These are phyloP conservation scores for Gnaphalium uliginosum DNA, from an alignment of 129 eudicot genomes.

Conservation along the genomic window DNA sequence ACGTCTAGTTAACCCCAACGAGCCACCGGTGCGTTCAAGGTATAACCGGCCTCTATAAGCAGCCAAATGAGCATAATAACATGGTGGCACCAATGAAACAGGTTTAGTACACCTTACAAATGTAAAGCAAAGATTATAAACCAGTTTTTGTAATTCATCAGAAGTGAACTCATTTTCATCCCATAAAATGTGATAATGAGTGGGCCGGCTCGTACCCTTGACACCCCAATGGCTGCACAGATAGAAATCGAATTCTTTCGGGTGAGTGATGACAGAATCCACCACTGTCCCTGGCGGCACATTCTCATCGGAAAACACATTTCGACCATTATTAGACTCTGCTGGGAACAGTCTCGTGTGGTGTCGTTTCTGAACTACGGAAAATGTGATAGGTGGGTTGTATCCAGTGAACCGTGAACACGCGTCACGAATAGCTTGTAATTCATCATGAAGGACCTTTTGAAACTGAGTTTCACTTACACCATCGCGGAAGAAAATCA, in stretches of 20 bases:
- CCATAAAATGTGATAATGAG: constrained; percentile 83
- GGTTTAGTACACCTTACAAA: constrained; percentile 97
- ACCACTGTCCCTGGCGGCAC: constrained; percentile 95
- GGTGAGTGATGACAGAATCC: constrained; percentile 84
- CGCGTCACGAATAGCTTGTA: constrained; percentile 58
- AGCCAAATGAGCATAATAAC: constrained; percentile 93
- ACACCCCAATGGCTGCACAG: constrained; percentile 97
- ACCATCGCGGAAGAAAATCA: constrained; percentile 88
- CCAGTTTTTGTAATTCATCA: constrained; percentile 81
- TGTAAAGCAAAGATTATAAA: constrained; percentile 84
- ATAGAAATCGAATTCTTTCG: constrained; percentile 84
- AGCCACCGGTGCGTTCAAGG: constrained; percentile 55
- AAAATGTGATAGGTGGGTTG: constrained; percentile 79
- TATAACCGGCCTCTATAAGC: constrained; percentile 92
- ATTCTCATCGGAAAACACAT: constrained; percentile 52
- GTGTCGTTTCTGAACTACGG: constrained; percentile 92
- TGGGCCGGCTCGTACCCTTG: constrained; percentile 89
- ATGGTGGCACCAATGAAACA: constrained; percentile 95
- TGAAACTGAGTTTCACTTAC: constrained; percentile 95
- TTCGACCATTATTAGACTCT: constrained; percentile 28
- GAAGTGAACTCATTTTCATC: constrained; percentile 85
- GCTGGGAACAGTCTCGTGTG: constrained; percentile 83
- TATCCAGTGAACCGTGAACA: constrained; percentile 57
- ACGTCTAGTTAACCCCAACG: constrained; percentile 28
- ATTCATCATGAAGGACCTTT: constrained; percentile 76